Evolutionary conservation across 192 early-diverging fungal species (phyloP), one percentile per base, ranked within the genome.

Genomic region (Rhizoclosmatium globosum): DNA sequence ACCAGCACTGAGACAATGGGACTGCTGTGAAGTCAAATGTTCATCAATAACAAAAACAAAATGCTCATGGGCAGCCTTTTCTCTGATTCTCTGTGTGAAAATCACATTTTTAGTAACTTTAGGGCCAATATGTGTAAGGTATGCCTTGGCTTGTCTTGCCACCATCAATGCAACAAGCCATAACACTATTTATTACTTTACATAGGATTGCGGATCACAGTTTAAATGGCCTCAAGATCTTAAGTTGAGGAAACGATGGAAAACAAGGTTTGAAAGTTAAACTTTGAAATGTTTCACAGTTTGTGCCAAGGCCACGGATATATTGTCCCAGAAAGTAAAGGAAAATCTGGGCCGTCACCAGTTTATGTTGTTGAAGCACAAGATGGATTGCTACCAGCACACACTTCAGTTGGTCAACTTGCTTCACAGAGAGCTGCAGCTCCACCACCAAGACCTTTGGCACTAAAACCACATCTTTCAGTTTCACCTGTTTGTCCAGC

Each of bases 41-140:
- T 31, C 31, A 31, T 31, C 31, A 31, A 31, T 31, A 31, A 31
- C 31, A 31, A 31, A 31, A 31, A 31, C 31, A 31, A 31, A 31
- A 31, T 31, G 31, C 31, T 31, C 31, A 31, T 31, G 31, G 31
- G 31, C 31, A 31, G 31, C 31, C 31, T 31, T 31, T 31, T 31
- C 31, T 31, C 31, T 31, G 31, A 31, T 31, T 31, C 31, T 31
- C 31, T 31, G 31, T 31, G 31, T 31, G 31, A 31, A 31, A 31
- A 31, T 31, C 89, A 95, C 71, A 91, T 94, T 43, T 95, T 97
- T 84, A 93, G 97, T 2, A 89, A 92, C 13, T 44, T 13, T 17
- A 7, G 50, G 9, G 50, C 50, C 6, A 53, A 17, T 53, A 53
- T 13, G 17, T 53, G 50, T 17, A 53, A 53, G 31, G 31, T 31